Evolutionary conservation across 805 yeast species (phyloP), one percentile per base, ranked within the genome.

Genomic region (Candida schatavii): DNA sequence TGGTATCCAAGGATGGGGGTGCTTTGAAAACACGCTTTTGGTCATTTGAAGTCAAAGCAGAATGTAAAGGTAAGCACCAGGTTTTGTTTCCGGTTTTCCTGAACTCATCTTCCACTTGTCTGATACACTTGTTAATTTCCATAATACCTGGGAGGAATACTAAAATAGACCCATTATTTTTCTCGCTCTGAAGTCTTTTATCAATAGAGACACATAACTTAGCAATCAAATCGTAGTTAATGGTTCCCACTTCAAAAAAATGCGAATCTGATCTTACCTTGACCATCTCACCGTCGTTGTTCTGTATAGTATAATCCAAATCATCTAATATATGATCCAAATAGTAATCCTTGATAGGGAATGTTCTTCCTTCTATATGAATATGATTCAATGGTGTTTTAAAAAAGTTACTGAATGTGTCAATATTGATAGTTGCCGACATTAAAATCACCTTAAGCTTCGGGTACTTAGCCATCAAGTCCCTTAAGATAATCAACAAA

Each of bases 351-450:
- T 78, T 59, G 20, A 91, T 95, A 0, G 99, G 98, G 59, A 86
- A 91, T 0, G 98, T 93, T 49, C 98, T 73, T 1, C 99, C 99
- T 51, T 83, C 87, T 44, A 91, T 89, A 57, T 89, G 96, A 26
- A 84, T 74, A 47, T 85, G 88, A 13, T 82, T 81, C 27, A 69
- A 50, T 1, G 62, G 59, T 1, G 63, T 53, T 2, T 66, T 66
- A 57, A 91, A 91, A 54, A 85, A 91, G 20, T 72, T 68, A 40
- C 75, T 70, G 64, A 89, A 91, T 32, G 77, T 70, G 7, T 72
- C 71, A 1, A 83, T 75, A 54, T 88, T 86, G 33, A 91, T 90
- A 0, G 98, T 91, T 3, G 98, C 98, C 56, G 96, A 85, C 97
- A 93, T 91, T 39, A 93, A 70, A 7, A 91, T 74, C 25, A 91